Evolutionary conservation across 2,329 filamentous ascomycete species (phyloP), one percentile per base, ranked within the genome.

Genomic region (Leptographium flavum): DNA sequence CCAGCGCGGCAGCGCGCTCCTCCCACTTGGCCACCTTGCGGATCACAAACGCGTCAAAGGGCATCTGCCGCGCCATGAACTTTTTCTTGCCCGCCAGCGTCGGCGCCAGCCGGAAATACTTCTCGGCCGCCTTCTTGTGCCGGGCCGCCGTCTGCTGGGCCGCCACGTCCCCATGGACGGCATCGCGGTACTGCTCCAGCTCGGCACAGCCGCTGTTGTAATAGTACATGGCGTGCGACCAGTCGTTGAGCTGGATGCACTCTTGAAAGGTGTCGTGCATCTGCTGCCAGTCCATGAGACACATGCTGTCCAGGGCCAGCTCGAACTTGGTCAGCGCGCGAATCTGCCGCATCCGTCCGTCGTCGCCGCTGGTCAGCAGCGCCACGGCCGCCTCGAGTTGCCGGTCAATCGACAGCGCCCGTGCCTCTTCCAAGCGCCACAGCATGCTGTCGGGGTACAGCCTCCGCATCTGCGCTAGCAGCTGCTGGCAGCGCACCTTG

Each of bases 21-120:
- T 93, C 82, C 88, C 88, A 95, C 61, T 94, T 94, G 45, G 77
- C 71, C 14, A 96, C 64, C 65, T 94, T 96, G 47, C 87, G 79
- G 43, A 75, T 70, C 13, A 92, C 79, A 55, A 93, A 95, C 4
- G 82, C 68, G 59, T 98, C 92, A 51, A 98, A 87, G 0, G 92
- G 92, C 11, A 96, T 69, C 55, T 93, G 86, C 21, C 82, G 77
- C 0, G 86, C 83, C 82, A 96, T 85, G 60, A 98, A 86, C 35
- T 78, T 79, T 65, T 94, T 94, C 64, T 84, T 87, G 33, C 88
- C 88, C 0, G 83, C 81, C 42, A 85, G 71, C 0, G 75, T 70
- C 0, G 84, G 81, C 0, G 82, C 84, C 55, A 80, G 83, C 35
- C 75, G 71, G 52, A 95, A 69, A 42, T 82, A 73, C 46, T 83